Evolutionary conservation across 257 asterid genomes (phyloP), one percentile per base, ranked within the genome.

Genomic region (Solanum rostratum): DNA sequence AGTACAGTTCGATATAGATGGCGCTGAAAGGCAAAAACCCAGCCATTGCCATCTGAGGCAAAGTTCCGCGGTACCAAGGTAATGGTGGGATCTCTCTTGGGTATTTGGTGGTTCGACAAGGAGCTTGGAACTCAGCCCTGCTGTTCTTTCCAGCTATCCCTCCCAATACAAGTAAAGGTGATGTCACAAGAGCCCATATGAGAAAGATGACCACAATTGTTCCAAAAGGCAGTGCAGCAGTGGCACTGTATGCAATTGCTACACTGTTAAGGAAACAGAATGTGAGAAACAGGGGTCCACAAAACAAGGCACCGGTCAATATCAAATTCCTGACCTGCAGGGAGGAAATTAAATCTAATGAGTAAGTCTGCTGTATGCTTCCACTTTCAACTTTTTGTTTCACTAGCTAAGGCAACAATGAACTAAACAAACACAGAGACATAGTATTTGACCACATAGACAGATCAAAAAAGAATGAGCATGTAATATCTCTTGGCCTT

Each of bases 11-110:
- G 8, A 87, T 85, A 63, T 87, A 87, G 62, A 87, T 87, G 60
- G 90, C 88, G n/a, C 90, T 85, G 81, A 87, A 87, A 57, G 90
- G 90, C 85, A 87, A 85, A 69, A 87, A 87, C 5, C 90, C 90
- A 30, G 90, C 90, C 86, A 87, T 87, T 83, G 90, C 90, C 90
- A 87, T 87, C 83, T 87, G 90, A 76, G 90, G 90, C 5, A 82
- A 66, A 7, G 90, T 83, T 39, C 84, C 73, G 1, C 90, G 85
- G 83, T 87, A 87, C 90, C 90, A 87, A 43, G 88, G 88, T 69
- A 87, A 70, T 22, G 87, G 83, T 18, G 90, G 90, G 86, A 87
- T 87, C 82, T 85, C 90, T 79, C 88, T 76, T 19, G 90, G 90
- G 82, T 87, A 87, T 83, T 87, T 87, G n/a, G 90, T 85, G 33